phyloP scores from a whole-genome alignment of 2,329 filamentous ascomycete species.

The Scytalidium sp. region DNA sequence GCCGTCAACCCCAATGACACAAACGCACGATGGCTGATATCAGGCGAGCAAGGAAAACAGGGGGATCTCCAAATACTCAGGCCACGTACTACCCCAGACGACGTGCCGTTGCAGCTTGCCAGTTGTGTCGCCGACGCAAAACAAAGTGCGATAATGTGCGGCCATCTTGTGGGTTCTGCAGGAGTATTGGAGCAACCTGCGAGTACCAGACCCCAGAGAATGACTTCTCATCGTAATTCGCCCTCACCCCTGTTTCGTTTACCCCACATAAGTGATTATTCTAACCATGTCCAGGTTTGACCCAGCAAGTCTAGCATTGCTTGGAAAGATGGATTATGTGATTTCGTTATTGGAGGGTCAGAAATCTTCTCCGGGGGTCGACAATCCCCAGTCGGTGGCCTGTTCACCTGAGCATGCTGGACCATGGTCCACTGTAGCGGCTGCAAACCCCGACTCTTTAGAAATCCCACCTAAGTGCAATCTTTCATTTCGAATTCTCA shows the following conservation, averaged over 20 bases:
- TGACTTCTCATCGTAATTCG: neutral
- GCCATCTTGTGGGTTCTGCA: constrained; percentile 20
- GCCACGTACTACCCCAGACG: constrained; percentile 1
- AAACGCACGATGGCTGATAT: neutral
- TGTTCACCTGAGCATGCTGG: constrained; percentile 23
- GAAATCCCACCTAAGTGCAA: constrained; percentile 23
- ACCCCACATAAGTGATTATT: constrained; percentile 8
- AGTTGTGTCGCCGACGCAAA: constrained; percentile 24
- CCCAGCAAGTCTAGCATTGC: constrained; percentile 9
- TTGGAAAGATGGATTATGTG: constrained; percentile 15
- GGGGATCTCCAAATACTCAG: neutral
- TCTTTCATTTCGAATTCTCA: constrained; percentile 26
- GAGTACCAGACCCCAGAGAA: constrained; percentile 12
- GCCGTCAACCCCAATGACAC: too few species aligned
- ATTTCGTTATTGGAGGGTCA: constrained; percentile 1
- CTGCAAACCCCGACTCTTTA: constrained; percentile 6
- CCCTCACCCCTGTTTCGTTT: neutral
- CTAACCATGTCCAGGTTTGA: constrained; percentile 10
- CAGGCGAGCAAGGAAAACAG: neutral
- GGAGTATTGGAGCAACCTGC: constrained; percentile 15
- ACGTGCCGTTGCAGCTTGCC: constrained; percentile 16
- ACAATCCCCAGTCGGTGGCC: neutral
- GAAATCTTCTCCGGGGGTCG: constrained; percentile 2
- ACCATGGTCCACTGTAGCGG: neutral
- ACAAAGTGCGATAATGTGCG: constrained; percentile 23